Conservation (phyloP, 2,329 filamentous ascomycete genomes). For the Penicillium sp. region DNA sequence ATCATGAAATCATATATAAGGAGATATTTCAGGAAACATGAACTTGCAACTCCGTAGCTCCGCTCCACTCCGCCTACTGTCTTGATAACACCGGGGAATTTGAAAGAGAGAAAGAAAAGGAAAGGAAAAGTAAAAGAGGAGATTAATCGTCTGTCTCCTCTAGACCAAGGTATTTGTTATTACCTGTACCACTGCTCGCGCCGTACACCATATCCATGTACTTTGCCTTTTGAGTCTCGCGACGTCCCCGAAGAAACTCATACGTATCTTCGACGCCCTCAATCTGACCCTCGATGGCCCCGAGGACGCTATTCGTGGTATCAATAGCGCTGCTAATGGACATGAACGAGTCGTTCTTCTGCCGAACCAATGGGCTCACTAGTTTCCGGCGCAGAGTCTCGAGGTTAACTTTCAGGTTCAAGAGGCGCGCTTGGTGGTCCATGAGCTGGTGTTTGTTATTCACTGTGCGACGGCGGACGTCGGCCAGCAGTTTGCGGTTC, state of each 20-base stretch:
- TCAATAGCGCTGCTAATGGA: constrained; percentile 40
- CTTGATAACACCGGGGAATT: constrained; percentile 1
- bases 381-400: constrained; percentile 80
- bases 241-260: constrained; percentile 68
- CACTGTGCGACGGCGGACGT: constrained; percentile 77
- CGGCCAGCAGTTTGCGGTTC: constrained; percentile 74
- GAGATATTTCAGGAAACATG: background rate
- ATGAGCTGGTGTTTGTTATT: constrained; percentile 82
- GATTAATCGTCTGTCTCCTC: constrained; percentile 5
- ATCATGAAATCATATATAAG: background rate
- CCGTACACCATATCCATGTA: constrained; percentile 77
- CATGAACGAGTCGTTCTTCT: constrained; percentile 49
- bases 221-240: constrained; percentile 76
- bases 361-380: constrained; percentile 75
- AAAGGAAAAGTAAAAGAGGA: background rate
- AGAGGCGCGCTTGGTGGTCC: constrained; percentile 78
- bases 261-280: constrained; percentile 75
- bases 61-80: background rate
- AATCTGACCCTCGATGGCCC: constrained; percentile 77
- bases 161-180: constrained; percentile 9
- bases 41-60: constrained; percentile 3
- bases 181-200: constrained; percentile 24
- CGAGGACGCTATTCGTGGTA: constrained; percentile 13
- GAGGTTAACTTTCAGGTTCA: constrained; percentile 79
- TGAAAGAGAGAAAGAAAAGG: background rate